These are phyloP conservation scores for Phytophthora quininea DNA, from an alignment of 352 stramenopile species.

Conservation along the genomic window DNA sequence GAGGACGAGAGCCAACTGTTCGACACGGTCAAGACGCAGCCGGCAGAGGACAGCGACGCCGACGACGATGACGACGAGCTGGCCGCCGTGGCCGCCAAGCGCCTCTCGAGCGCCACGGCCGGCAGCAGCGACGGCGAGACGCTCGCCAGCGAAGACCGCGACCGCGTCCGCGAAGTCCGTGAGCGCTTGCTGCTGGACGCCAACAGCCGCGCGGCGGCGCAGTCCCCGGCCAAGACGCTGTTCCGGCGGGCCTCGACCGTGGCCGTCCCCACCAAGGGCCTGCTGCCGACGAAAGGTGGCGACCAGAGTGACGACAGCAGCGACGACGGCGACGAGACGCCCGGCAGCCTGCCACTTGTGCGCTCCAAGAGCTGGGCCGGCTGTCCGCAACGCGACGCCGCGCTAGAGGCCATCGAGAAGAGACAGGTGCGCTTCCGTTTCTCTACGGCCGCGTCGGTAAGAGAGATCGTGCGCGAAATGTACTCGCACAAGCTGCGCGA, in stretches of 20 bases:
- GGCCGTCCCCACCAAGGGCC: constrained; percentile 36
- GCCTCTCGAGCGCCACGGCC: constrained; percentile 28
- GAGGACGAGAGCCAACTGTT: constrained; percentile 32
- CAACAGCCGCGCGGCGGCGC: background rate
- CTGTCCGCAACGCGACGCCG: constrained; percentile 54
- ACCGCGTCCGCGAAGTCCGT: constrained; percentile 18
- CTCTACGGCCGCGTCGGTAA: constrained; percentile 58
- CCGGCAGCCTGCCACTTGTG: constrained; percentile 23
- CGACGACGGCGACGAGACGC: constrained; percentile 20
- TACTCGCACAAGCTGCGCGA: constrained; percentile 61
- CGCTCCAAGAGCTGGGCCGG: constrained; percentile 61
- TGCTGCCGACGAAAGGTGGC: constrained; percentile 14
- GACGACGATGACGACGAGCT: constrained; percentile 13
- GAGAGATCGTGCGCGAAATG: constrained; percentile 75
- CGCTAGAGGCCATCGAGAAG: constrained; percentile 62
- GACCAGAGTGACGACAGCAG: constrained; percentile 24
- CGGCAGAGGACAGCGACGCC: constrained; percentile 16
- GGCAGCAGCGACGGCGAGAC: constrained; percentile 30
- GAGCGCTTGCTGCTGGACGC: constrained; percentile 20
- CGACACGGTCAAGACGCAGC: constrained; percentile 13
- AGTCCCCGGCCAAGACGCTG: constrained; percentile 17
- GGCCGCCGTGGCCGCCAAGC: constrained; percentile 21
- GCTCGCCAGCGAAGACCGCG: constrained; percentile 18
- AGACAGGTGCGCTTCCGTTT: constrained; percentile 66
- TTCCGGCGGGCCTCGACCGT: constrained; percentile 66